Base-by-base conservation (phyloP, 768 basidiomycete genomes). In the Chalciporus sphaerocephalus region DNA sequence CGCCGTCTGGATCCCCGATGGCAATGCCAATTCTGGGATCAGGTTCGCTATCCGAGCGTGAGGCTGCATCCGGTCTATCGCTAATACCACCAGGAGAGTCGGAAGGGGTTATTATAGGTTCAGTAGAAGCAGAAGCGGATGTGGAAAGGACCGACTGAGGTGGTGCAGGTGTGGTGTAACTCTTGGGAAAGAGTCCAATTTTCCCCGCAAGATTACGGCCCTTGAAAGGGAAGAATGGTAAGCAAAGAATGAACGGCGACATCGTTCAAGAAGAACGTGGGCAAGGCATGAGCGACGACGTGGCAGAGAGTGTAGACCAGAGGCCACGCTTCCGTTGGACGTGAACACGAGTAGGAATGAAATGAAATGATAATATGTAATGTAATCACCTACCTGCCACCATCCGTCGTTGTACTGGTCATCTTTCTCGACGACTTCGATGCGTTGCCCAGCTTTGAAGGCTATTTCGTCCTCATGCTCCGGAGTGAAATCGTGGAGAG, bases 391-490 rank as follows among this genome's bases (percentile, higher is more conserved):
- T 32, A 84, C 85, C 76, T 81, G 77, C 92, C 92, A 98, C 96
- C 96, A 98, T 15, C 95, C 96, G 66, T 99, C 96, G 16, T 80
- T 80, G 62, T 89, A 98, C 46, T 80, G 68, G 53, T 98, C 96
- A 60, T 98, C 96, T 69, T 81, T 90, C 71, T 98, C 95, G 33
- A 97, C 46, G 22, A 99, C 82, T 59, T 90, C 85, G 55, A 98
- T 91, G 45, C 79, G 74, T 54, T 98, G 92, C 2, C 94, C 94
- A 4, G 83, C 83, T 34, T 69, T 74, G 62, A 98, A 96, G 1
- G 81, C 57, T 30, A 98, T 78, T 68, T 99, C 96, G 66, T 99
- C 96, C 41, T 89, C 88, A 66, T 97, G 81, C 71, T 99, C 93
- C 3, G 96, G 94, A 4, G 69, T 57, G 56, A 97, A 98, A 56